A percentile compares a stretch with the other conserved stretches of the same genome.
These are phyloP conservation scores for Cryptococcus sp. DNA, from an alignment of 1,284 basidiomycete species.

Conservation along the genomic window DNA sequence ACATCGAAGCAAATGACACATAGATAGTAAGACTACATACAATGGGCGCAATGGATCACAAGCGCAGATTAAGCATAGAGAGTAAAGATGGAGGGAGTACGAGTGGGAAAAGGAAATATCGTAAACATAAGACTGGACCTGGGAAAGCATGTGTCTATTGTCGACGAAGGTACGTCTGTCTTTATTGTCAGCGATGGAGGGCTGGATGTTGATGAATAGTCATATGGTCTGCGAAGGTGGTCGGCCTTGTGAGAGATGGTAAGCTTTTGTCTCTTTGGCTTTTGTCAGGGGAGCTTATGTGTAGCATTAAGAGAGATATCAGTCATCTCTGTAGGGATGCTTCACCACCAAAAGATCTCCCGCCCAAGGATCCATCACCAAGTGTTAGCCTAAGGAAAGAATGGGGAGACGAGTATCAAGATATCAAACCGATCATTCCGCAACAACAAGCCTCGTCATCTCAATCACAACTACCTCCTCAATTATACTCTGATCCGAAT, in stretches of 20 bases:
- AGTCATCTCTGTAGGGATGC: constrained; percentile 87
- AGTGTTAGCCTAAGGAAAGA: too few species aligned
- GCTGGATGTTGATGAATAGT: constrained; percentile 29
- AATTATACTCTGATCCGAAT: constrained; percentile 27
- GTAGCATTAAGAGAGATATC: constrained; percentile 84
- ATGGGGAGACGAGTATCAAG: neutral
- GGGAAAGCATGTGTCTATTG: constrained; percentile 88
- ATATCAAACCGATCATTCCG: neutral
- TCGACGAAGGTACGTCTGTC: constrained; percentile 59
- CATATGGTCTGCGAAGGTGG: constrained; percentile 79
- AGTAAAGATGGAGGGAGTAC: neutral
- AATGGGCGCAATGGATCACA: neutral
- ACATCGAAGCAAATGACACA: too few species aligned
- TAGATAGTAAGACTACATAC: too few species aligned
- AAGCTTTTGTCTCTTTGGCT: constrained; percentile 40
- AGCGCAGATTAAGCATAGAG: neutral
- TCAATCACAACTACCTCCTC: constrained; percentile 4
- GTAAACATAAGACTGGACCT: constrained; percentile 50
- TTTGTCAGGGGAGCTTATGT: constrained; percentile 5
- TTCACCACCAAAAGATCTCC: constrained; percentile 49
- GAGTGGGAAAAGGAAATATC: constrained; percentile 53
- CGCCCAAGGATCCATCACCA: constrained; percentile 2
- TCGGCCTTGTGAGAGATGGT: constrained; percentile 85
- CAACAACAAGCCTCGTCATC: neutral
- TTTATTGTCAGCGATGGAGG: neutral